Percentiles rank a stretch among this genome's conserved stretches.
Conservation (phyloP, 345 rosid species). For the Balakata baccata region DNA sequence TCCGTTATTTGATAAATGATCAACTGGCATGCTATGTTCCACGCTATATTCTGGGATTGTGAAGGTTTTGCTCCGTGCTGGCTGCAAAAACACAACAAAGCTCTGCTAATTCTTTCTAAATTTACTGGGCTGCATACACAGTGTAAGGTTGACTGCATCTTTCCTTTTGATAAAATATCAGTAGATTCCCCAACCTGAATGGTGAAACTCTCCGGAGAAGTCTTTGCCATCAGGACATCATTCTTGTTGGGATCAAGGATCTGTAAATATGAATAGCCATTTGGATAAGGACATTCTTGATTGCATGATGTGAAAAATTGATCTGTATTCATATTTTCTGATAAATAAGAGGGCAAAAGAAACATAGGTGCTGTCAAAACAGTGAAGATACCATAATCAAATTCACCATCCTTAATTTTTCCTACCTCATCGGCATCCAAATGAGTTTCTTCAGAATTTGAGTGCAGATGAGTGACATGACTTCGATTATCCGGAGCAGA, state of each 20-base stretch:
- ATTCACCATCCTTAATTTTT: slow-evolving; percentile 36
- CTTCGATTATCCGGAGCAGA: slow-evolving; percentile 21
- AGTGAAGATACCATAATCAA: slow-evolving; percentile 80
- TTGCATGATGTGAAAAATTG: slow-evolving; percentile 13
- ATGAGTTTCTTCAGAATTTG: slow-evolving; percentile 18
- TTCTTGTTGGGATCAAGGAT: slow-evolving; percentile 56
- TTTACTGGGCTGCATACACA: slow-evolving; percentile 60
- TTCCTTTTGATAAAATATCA: slow-evolving; percentile 69
- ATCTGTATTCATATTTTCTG: slow-evolving; percentile 16
- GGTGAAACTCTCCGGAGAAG: slow-evolving; percentile 68
- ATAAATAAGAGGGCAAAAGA: slow-evolving; percentile 29
- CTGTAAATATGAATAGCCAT: slow-evolving; percentile 51
- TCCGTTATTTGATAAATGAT: slow-evolving; percentile 20
- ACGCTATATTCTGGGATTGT: slow-evolving; percentile 39
- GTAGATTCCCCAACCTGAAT: slow-evolving; percentile 91
- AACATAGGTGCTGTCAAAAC: slow-evolving; percentile 82
- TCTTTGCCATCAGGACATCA: slow-evolving; percentile 54
- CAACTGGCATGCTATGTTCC: slow-evolving; percentile 24
- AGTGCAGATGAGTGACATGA: background rate
- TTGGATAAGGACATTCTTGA: slow-evolving; percentile 43
- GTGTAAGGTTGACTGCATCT: slow-evolving; percentile 73
- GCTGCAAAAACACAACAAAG: slow-evolving; percentile 77
- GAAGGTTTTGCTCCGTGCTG: slow-evolving; percentile 75
- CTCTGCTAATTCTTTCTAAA: slow-evolving; percentile 58
- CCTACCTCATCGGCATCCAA: slow-evolving; percentile 14